Base-by-base conservation (phyloP, 1,284 basidiomycete species). In the Pterulicium gracile region DNA sequence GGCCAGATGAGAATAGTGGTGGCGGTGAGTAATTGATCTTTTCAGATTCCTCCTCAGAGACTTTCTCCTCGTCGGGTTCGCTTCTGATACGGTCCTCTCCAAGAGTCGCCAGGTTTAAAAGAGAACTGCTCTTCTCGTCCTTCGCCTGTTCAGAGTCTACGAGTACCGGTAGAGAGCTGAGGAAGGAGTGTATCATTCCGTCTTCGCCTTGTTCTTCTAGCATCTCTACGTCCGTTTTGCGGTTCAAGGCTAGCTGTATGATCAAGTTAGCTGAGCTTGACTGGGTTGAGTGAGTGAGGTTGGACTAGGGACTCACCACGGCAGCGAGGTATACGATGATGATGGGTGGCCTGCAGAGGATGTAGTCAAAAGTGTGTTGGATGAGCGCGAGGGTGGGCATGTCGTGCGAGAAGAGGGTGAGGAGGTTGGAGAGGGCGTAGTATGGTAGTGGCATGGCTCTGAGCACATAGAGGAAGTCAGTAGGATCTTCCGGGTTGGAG, bases 381-480 rank as follows among this genome's bases (percentile, higher is more conserved):
- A 91, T 85, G 18, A 92, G 76, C 2, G 81, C 73, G 18, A 94
- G 71, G 0, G 84, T 87, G 5, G 90, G 88, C 48, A 90, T 73
- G 56, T 95, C 91, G 61, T 97, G 93, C 3, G 92, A 83, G 62
- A 96, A 88, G 22, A 96, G 72, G 0, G 92, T 95, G 32, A 97
- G 69, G 32, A 96, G 75, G 67, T 93, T 91, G 10, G 91, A 88
- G 4, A 97, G 73, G 0, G 91, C 89, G 58, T 87, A 92, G 61
- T 87, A 90, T 0, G 89, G 90, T 2, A 91, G 66, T 0, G 83
- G 79, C 0, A 82, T 73, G 18, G 66, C 65, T 43, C 75, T 76
- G 49, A 27, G 21, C 17, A 40, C 32, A 3, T 32, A 24, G 27
- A 32, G 10, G 27, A 27, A 40, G 7, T 44, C 12, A 19, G 17